These are phyloP conservation scores for Gautieria morchelliformis DNA, from an alignment of 768 basidiomycete genomes.

Conservation along the genomic window DNA sequence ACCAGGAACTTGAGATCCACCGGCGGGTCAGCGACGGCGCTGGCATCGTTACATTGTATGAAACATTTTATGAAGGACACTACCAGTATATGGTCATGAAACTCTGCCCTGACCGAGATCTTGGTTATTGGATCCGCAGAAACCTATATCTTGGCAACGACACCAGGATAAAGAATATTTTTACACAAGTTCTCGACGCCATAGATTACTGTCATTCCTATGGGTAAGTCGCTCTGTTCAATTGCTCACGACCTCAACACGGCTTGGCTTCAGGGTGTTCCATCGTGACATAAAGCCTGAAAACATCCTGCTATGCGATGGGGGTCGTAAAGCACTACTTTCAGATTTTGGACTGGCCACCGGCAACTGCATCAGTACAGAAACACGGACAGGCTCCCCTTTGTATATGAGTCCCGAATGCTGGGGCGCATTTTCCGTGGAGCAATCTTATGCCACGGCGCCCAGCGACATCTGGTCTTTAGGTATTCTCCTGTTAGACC, in stretches of 20 bases:
- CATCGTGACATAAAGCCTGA: constrained; percentile 47
- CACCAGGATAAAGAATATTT: constrained; percentile 31
- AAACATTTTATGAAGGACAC: constrained; percentile 72
- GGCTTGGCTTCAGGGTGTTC: constrained; percentile 35
- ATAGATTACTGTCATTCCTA: constrained; percentile 36
- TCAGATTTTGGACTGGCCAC: constrained; percentile 65
- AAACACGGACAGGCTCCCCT: constrained; percentile 94
- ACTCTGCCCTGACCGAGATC: constrained; percentile 52
- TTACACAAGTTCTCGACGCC: constrained; percentile 37
- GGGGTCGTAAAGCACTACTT: constrained; percentile 2
- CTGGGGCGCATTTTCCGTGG: constrained; percentile 54
- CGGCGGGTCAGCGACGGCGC: constrained; percentile 65
- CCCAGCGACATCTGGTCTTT: constrained; percentile 95
- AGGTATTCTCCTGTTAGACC: constrained; percentile 92
- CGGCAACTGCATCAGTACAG: constrained; percentile 71
- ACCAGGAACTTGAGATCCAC: constrained; percentile 79
- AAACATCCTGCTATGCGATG: constrained; percentile 28
- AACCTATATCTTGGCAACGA: constrained; percentile 27
- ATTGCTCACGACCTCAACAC: constrained; percentile 27
- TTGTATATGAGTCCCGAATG: constrained; percentile 99
- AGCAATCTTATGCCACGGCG: constrained; percentile 70
- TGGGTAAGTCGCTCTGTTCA: constrained; percentile 12
- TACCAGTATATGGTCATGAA: constrained; percentile 91
- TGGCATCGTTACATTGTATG: constrained; percentile 80
- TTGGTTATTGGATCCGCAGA: constrained; percentile 31